Conservation (phyloP, 2,329 filamentous ascomycete genomes). For the Ceratocystis destructans region DNA sequence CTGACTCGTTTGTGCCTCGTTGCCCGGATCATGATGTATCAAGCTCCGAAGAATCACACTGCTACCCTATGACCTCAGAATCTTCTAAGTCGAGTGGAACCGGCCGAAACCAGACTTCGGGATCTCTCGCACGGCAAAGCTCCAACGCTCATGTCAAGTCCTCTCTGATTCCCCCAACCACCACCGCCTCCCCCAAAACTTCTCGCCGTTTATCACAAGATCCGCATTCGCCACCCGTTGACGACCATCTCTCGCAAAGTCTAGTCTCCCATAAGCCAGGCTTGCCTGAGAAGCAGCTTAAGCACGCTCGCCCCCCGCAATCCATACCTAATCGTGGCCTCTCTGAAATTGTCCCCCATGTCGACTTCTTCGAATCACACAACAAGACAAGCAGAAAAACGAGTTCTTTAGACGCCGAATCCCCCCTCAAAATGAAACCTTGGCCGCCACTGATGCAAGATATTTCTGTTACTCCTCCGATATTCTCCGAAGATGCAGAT, state of each 20-base stretch:
- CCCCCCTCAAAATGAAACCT: background rate
- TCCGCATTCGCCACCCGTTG: conserved; percentile 22
- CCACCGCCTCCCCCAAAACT: conserved; percentile 8
- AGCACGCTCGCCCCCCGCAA: conserved; percentile 8
- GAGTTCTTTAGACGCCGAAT: background rate
- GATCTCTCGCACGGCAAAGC: conserved; percentile 19
- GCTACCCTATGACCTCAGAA: background rate
- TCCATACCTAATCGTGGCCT: conserved; percentile 3
- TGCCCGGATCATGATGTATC: background rate
- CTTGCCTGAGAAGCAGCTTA: conserved; percentile 9
- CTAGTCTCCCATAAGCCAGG: conserved; percentile 25
- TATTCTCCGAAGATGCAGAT: conserved; percentile 16
- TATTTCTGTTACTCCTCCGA: conserved; percentile 12
- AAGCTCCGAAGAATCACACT: background rate
- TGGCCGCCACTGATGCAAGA: conserved; percentile 1
- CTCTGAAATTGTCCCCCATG: conserved; percentile 10
- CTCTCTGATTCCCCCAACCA: conserved; percentile 10
- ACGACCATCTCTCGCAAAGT: conserved; percentile 24
- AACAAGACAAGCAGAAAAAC: conserved; percentile 1
- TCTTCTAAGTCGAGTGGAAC: conserved; percentile 3
- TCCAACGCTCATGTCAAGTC: conserved; percentile 22
- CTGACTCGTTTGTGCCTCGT: background rate
- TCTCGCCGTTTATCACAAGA: conserved; percentile 24
- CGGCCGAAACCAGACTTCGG: conserved; percentile 2
- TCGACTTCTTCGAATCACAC: conserved; percentile 12